These are phyloP conservation scores for Podosphaera aphanis DNA, from an alignment of 2,329 filamentous ascomycete genomes.

Conservation along the genomic window DNA sequence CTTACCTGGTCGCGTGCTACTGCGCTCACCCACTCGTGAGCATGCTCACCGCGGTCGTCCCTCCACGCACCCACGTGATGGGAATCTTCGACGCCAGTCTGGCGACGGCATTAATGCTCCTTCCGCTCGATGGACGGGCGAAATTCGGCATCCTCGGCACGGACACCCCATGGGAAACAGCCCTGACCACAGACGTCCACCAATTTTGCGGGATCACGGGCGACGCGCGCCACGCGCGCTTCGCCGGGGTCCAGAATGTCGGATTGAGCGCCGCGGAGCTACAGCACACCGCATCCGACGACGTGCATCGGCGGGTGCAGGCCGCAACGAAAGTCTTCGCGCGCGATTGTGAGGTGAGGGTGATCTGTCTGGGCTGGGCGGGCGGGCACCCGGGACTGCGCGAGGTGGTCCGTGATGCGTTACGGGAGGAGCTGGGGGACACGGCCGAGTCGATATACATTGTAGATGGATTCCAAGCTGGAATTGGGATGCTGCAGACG, in stretches of 20 bases:
- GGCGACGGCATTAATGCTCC: constrained; percentile 20
- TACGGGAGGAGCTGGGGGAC: constrained; percentile 38
- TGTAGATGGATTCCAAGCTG: constrained; percentile 59
- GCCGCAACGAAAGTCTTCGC: constrained; percentile 47
- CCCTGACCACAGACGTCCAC: constrained; percentile 42
- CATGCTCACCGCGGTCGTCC: constrained; percentile 23
- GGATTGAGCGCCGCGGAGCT: constrained; percentile 61
- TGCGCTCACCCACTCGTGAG: constrained; percentile 59
- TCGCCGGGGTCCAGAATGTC: constrained; percentile 63
- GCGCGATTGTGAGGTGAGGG: constrained; percentile 29
- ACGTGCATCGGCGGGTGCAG: constrained; percentile 42
- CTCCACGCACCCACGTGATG: constrained; percentile 31
- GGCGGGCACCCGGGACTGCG: constrained; percentile 68
- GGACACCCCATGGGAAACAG: constrained; percentile 57
- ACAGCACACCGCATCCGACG: constrained; percentile 39
- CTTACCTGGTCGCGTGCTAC: constrained; percentile 73
- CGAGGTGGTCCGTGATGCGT: constrained; percentile 46
- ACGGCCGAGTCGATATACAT: constrained; percentile 31
- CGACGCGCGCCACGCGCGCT: constrained; percentile 19
- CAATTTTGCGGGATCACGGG: constrained; percentile 31
- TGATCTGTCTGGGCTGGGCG: constrained; percentile 68
- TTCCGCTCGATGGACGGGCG: constrained; percentile 12
- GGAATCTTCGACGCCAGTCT: constrained; percentile 82
- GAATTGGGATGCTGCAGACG: constrained; percentile 21
- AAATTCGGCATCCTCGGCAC: constrained; percentile 78